Evolutionary conservation across 1,139 yeast genomes (phyloP).

Genomic region (Yamadazyma trypodendri): DNA sequence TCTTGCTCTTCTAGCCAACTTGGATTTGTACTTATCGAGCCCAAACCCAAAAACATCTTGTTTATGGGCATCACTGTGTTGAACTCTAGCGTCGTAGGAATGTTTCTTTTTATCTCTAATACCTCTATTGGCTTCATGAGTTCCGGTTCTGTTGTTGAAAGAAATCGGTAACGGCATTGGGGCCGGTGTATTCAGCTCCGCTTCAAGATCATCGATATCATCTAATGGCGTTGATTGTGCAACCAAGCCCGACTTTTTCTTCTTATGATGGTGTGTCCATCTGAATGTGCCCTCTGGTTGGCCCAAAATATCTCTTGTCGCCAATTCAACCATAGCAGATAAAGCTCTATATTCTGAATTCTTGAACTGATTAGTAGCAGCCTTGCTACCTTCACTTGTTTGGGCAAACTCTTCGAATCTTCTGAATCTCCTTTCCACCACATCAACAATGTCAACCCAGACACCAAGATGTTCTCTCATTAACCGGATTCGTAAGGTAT

Average conservation of each 20-base stretch:
- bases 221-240: slow-evolving; percentile 25
- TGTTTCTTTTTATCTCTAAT: slow-evolving; percentile 78
- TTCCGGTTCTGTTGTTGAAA: slow-evolving; percentile 84
- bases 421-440: slow-evolving; percentile 73
- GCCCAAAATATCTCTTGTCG: slow-evolving; percentile 63
- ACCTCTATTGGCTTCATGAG: slow-evolving; percentile 72
- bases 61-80: slow-evolving; percentile 60
- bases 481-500: slow-evolving; percentile 79
- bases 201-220: slow-evolving; percentile 29
- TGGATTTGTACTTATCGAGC: slow-evolving; percentile 54
- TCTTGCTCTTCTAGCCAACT: slow-evolving; percentile 48
- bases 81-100: slow-evolving; percentile 79
- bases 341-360: slow-evolving; percentile 31
- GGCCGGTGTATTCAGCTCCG: slow-evolving; percentile 26
- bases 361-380: slow-evolving; percentile 42
- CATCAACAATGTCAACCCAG: slow-evolving; percentile 82
- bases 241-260: slow-evolving; percentile 18
- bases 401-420: slow-evolving; percentile 58
- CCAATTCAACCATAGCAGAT: slow-evolving; percentile 75
- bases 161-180: slow-evolving; percentile 55
- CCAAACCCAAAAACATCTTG: slow-evolving; percentile 80
- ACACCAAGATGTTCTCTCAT: slow-evolving; percentile 98
- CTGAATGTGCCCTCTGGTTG: slow-evolving; percentile 43
- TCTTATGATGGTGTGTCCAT: slow-evolving; percentile 44
- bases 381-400: slow-evolving; percentile 40